Conservation (phyloP, 805 yeast genomes). For the Saccharomycopsis lassenensis region DNA sequence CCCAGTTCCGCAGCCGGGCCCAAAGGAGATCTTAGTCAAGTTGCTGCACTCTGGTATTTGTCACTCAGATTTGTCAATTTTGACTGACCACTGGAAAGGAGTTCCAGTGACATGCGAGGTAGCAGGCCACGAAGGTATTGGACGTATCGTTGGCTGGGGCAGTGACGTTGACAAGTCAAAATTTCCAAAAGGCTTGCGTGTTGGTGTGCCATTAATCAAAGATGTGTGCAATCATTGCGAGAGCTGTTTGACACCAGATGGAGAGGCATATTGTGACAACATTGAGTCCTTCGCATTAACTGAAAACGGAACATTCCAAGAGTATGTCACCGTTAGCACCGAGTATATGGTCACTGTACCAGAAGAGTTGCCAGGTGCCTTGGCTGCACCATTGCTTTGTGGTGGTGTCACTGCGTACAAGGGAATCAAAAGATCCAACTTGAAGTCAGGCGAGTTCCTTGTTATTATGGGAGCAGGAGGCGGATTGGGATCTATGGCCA, state of each 20-base stretch:
- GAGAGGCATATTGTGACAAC: slow-evolving; percentile 40
- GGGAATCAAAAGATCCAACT: slow-evolving; percentile 49
- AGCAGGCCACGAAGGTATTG: slow-evolving; percentile 25
- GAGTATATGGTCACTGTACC: slow-evolving; percentile 54
- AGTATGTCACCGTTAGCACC: slow-evolving; percentile 56
- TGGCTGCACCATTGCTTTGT: slow-evolving; percentile 52
- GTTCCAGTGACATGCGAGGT: slow-evolving; percentile 17
- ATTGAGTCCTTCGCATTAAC: slow-evolving; percentile 70
- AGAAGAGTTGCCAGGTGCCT: slow-evolving; percentile 24
- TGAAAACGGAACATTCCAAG: slow-evolving; percentile 59
- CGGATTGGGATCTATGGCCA: slow-evolving; percentile 67
- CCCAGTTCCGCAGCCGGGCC: slow-evolving; percentile 26
- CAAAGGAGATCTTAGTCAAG: slow-evolving; percentile 22
- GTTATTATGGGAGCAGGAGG: slow-evolving; percentile 74
- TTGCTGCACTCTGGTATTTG: slow-evolving; percentile 32
- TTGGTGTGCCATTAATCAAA: slow-evolving; percentile 21
- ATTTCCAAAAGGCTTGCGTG: slow-evolving; percentile 20
- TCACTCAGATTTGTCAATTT: slow-evolving; percentile 32
- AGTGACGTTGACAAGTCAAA: slow-evolving; percentile 16
- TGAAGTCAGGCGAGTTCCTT: slow-evolving; percentile 61
- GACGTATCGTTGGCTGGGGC: slow-evolving; percentile 22
- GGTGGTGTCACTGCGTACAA: slow-evolving; percentile 62
- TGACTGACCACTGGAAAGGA: slow-evolving; percentile 30
- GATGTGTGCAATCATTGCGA: slow-evolving; percentile 20
- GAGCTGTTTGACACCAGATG: slow-evolving; percentile 21